phyloP scores from a whole-genome alignment of 2,329 filamentous ascomycete species.

The Furcasterigmium sp. region DNA sequence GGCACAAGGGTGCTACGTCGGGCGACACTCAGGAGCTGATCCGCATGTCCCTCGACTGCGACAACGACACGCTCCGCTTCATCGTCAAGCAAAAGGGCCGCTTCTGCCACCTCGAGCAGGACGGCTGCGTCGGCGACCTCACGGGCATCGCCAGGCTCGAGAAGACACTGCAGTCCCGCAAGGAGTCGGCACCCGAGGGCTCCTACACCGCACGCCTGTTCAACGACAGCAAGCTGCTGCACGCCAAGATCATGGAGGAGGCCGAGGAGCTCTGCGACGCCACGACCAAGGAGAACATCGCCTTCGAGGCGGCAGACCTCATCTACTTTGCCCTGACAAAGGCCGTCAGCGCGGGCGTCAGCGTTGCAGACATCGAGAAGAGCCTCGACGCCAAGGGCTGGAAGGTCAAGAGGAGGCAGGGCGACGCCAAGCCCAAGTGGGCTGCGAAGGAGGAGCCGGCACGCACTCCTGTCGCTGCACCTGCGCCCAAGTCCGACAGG shows the following conservation, averaged over 20 bases:
- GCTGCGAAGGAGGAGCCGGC: conserved; percentile 67
- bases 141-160: conserved; percentile 78
- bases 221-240: conserved; percentile 80
- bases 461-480: conserved; percentile 18
- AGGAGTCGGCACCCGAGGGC: conserved; percentile 74
- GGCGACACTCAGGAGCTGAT: conserved; percentile 90
- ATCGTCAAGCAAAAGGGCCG: conserved; percentile 83
- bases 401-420: conserved; percentile 89
- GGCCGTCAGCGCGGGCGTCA: conserved; percentile 79
- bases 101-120: conserved; percentile 91
- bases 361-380: conserved; percentile 80
- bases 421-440: conserved; percentile 93
- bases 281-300: conserved; percentile 73
- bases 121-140: conserved; percentile 86
- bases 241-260: conserved; percentile 98
- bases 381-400: conserved; percentile 92
- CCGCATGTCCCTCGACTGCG: conserved; percentile 82
- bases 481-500: conserved; percentile 31
- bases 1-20: conserved; percentile 94
- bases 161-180: conserved; percentile 78
- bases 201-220: conserved; percentile 95
- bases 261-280: conserved; percentile 92
- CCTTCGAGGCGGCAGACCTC: conserved; percentile 91
- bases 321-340: conserved; percentile 95
- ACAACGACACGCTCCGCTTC: conserved; percentile 88